Evolutionary conservation across 1,284 basidiomycete species (phyloP), one percentile per base, ranked within the genome.

Genomic region (Ustilago sp.): DNA sequence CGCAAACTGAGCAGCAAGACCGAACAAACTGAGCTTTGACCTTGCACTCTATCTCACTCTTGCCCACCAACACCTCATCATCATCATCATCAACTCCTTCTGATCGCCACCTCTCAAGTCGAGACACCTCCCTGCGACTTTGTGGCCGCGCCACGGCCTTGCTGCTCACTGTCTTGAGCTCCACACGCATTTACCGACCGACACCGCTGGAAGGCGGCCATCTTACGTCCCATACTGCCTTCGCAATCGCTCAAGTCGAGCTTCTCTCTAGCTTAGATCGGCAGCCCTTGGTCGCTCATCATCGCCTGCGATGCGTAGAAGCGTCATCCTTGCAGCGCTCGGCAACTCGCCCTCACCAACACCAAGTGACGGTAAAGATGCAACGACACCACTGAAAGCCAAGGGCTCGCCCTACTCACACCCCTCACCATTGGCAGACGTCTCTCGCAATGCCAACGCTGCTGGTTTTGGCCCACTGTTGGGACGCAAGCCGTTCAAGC

Each of bases 401-500:
- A 75, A 65, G 39, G 43, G 64, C 31, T 67, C 64, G 4, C 59
- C 59, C 4, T 61, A 54, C 36, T 65, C 66, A 4, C 68, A 65
- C 9, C 36, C 61, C 38, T 69, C 63, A 13, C 74, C 68, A 11
- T 38, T 74, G 8, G 53, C 65, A 8, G 76, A 78, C 31, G 43
- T 67, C 45, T 71, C 72, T 7, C 68, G 72, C 39, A 78, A 66
- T 35, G 80, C 80, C 45, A 80, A 74, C 32, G 80, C 79, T 23
- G 83, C 79, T 19, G 81, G 81, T 0, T 85, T 77, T 50, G 82
- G 80, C 8, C 66, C 79, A 0, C 69, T 81, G 2, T 68, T 81
- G 0, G 81, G 79, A 4, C 59, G 76, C 28, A 86, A 86, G 51
- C 83, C 83, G 4, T 86, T 86, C 75, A 84, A 84, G 60, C 39